A percentile compares a stretch with the other conserved stretches of the same genome.
phyloP scores from a whole-genome alignment of 352 stramenopile genomes.

The Pythium scleroteichum region DNA sequence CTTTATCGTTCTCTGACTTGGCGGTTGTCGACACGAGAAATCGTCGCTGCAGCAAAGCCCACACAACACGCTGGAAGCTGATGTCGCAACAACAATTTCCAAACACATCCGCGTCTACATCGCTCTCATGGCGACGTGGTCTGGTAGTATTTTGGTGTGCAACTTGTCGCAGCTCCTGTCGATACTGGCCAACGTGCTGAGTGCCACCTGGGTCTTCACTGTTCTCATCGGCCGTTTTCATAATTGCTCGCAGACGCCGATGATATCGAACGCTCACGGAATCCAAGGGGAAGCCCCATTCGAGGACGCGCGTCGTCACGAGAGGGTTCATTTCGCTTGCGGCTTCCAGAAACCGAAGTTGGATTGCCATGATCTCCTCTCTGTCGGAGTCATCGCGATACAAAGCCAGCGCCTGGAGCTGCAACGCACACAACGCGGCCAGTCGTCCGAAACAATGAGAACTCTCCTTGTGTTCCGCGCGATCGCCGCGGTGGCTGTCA shows the following conservation, averaged over 20 bases:
- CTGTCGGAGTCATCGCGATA: conserved; percentile 27
- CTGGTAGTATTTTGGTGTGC: background rate
- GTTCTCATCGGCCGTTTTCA: background rate
- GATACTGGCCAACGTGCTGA: background rate
- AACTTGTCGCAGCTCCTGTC: conserved; percentile 1
- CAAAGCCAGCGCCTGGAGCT: conserved; percentile 33
- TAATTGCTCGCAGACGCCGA: conserved; percentile 1
- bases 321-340: background rate
- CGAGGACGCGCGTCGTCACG: background rate
- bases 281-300: conserved; percentile 17
- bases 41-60: conserved; percentile 28
- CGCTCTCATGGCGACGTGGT: too few species aligned
- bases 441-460: background rate
- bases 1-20: background rate
- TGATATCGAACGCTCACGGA: conserved; percentile 14
- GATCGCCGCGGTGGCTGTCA: background rate
- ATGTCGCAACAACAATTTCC: conserved; percentile 31
- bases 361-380: conserved; percentile 28
- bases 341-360: conserved; percentile 44
- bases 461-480: background rate
- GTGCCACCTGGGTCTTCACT: background rate
- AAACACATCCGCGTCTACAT: conserved; percentile 16
- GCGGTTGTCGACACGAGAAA: conserved; percentile 11
- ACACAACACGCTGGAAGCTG: conserved; percentile 32
- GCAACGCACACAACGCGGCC: conserved; percentile 45